These are phyloP conservation scores for Ormosia emarginata DNA, from an alignment of 306 rosid genomes.

Conservation along the genomic window DNA sequence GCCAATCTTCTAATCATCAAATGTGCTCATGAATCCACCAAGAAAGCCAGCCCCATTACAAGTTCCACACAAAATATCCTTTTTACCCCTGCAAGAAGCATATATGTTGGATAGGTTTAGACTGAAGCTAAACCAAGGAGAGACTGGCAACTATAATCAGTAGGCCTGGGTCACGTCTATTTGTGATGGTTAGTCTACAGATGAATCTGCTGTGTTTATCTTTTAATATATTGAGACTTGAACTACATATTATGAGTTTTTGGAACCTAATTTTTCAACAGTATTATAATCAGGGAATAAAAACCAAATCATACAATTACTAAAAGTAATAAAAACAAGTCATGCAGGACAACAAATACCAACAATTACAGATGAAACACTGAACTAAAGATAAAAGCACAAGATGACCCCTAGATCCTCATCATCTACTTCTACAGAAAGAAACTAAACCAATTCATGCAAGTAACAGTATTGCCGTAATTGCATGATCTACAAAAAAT, in stretches of 20 bases:
- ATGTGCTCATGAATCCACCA: slow-evolving; percentile 92
- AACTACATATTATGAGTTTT: background rate
- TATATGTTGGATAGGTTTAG: background rate
- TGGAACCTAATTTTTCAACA: background rate
- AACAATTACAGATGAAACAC: background rate
- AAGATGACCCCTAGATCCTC: background rate
- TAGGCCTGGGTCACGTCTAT: background rate
- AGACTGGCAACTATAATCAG: background rate
- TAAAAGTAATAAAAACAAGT: background rate
- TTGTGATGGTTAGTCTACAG: background rate
- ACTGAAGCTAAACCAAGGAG: background rate
- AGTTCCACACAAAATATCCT: slow-evolving; percentile 73
- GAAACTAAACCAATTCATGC: background rate
- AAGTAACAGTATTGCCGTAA: background rate
- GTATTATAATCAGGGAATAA: background rate
- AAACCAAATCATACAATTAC: background rate
- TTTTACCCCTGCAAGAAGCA: slow-evolving; percentile 75
- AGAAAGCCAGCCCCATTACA: slow-evolving; percentile 96
- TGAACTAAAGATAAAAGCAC: background rate
- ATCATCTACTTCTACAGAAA: background rate
- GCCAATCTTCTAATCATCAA: slow-evolving; percentile 51
- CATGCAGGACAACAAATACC: background rate
- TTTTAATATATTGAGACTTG: background rate
- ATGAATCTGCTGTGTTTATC: background rate
- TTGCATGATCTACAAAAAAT: background rate